Conservation (phyloP, 768 basidiomycete species). For the Mycena chlorophos region DNA sequence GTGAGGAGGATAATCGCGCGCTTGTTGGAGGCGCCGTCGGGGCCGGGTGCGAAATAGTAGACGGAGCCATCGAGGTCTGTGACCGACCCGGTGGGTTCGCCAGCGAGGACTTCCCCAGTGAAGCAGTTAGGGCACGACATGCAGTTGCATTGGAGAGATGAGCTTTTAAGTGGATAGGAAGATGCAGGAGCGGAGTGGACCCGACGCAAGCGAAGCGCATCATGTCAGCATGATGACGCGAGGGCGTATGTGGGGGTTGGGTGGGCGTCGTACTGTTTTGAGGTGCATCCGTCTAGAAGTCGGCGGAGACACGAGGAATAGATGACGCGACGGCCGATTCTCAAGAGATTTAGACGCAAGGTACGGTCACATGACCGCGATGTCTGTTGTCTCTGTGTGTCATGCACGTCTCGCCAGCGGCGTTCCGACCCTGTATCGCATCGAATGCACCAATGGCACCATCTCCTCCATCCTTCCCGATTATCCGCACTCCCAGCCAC, state of each 20-base stretch:
- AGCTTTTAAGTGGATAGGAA: neutral
- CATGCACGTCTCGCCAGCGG: neutral
- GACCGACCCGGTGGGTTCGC: conserved; percentile 35
- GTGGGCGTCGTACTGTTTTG: too few species aligned
- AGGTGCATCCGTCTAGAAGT: too few species aligned
- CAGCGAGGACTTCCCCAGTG: conserved; percentile 35
- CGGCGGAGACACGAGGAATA: too few species aligned
- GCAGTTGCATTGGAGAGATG: neutral
- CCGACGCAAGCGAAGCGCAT: too few species aligned
- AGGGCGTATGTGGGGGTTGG: too few species aligned
- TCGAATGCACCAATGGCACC: conserved; percentile 8
- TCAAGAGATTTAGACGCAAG: too few species aligned
- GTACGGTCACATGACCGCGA: too few species aligned
- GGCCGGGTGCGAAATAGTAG: conserved; percentile 27
- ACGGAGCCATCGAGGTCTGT: conserved; percentile 26
- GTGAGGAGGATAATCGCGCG: conserved; percentile 41
- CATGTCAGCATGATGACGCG: too few species aligned
- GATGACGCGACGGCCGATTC: too few species aligned
- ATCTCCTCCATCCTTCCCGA: conserved; percentile 4
- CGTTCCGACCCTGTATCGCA: neutral
- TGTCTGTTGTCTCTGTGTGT: neutral
- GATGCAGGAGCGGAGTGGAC: neutral
- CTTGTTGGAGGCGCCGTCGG: conserved; percentile 16
- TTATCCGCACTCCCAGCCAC: neutral
- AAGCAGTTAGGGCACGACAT: conserved; percentile 33